Base-by-base conservation (phyloP, 768 basidiomycete species). In the Pholiota molesta region DNA sequence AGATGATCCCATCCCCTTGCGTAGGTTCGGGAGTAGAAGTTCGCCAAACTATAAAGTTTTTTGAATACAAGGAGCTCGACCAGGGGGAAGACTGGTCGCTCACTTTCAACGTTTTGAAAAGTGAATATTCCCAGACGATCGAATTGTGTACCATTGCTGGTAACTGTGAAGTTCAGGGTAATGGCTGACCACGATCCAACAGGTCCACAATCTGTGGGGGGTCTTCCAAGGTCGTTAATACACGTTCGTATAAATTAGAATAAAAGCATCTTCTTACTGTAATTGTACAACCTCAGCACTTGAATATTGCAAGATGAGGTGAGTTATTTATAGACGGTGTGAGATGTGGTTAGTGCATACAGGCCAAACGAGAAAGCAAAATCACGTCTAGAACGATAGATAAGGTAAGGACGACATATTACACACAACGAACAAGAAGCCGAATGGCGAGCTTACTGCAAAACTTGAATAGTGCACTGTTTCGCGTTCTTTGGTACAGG, bases 1-100 rank as follows among this genome's bases (percentile, higher is more conserved):
- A 92, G 53, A 91, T 86, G 62, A 92, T 91, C 11, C 91, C 91
- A 52, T 84, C 79, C 2, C 83, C 79, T 14, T 65, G 66, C 0
- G 86, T 88, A 0, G 91, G 91, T 72, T 93, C 91, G 0, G 91
- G 87, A 17, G 91, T 93, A 0, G 90, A 91, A 19, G 89, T 91
- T 39, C 91, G 80, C 91, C 91, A 91, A 55, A 92, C 89, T 90
- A 8, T 4, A 42, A 44, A 35, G 52, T 44, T 37, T 45, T 13
- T 16, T 33, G 19, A 51, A 26, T n/a, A 35, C 2, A 62, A 52
- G 39, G 51, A 11, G 19, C 26, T 35, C 13, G 5, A 3, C 26
- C 4, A 4, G 2, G 40, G 26, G 37, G 17, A 8, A 28, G 35
- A 56, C 11, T 6, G 14, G 21, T 19, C 44, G 49, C 85, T 62